A percentile compares a stretch with the other conserved stretches of the same genome.
Evolutionary conservation across 345 rosid species (phyloP).

Genomic region (Eutrema japonicum): DNA sequence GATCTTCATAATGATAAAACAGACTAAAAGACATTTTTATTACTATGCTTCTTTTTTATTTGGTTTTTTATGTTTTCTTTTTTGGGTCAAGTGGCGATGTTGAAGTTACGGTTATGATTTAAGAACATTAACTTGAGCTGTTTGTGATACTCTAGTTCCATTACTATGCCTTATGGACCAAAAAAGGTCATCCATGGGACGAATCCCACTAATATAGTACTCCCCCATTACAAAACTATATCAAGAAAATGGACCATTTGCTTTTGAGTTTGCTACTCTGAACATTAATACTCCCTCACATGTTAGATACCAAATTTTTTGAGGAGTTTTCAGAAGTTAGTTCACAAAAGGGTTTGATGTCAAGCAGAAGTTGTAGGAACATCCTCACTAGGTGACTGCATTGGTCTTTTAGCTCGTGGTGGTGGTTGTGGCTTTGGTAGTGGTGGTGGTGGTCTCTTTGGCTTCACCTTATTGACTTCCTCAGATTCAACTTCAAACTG

Average conservation of each 20-base stretch:
- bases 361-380: conserved; percentile 80
- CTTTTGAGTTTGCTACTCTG: conserved; percentile 28
- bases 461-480: conserved; percentile 58
- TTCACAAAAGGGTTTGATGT: conserved; percentile 16
- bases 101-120: too few relatives aligned
- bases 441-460: conserved; percentile 71
- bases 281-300: conserved; percentile 27
- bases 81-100: too few relatives aligned
- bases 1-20: too few relatives aligned
- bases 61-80: too few relatives aligned
- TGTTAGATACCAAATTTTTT: conserved; percentile 21
- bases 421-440: conserved; percentile 48
- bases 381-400: conserved; percentile 54
- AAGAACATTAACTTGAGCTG: too few relatives aligned
- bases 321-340: conserved; percentile 36
- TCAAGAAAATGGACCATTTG: conserved; percentile 13
- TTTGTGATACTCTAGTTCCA: background rate
- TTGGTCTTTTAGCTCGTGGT: conserved; percentile 36
- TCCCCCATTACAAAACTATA: conserved; percentile 9
- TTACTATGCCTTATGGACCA: conserved; percentile 8
- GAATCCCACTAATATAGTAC: conserved; percentile 17
- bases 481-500: conserved; percentile 67
- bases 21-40: too few relatives aligned
- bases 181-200: conserved; percentile 26
- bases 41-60: too few relatives aligned